A percentile compares a stretch with the other conserved stretches of the same genome.
phyloP scores from a whole-genome alignment of 1,284 basidiomycete genomes.

The Ganoderma lucidum region DNA sequence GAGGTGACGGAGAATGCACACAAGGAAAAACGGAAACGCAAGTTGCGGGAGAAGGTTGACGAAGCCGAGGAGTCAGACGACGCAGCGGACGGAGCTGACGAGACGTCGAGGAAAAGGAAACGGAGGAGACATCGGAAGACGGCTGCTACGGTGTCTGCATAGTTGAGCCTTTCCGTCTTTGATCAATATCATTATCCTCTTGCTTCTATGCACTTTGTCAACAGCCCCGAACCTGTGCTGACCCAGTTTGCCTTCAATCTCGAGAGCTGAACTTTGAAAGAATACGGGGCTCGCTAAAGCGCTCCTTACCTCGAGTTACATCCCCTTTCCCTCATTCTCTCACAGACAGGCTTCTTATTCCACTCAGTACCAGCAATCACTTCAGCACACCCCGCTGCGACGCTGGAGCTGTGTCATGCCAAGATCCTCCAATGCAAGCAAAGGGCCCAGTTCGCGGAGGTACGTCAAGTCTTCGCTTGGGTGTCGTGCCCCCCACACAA shows the following conservation, averaged over 20 bases:
- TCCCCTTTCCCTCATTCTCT: too few relatives aligned
- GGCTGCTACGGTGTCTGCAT: conserved; percentile 18
- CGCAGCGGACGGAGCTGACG: conserved; percentile 11
- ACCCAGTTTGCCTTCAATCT: neutral
- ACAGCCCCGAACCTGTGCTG: neutral
- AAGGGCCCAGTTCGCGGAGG: too few relatives aligned
- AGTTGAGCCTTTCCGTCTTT: conserved; percentile 11
- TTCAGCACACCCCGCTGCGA: too few relatives aligned
- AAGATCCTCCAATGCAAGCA: neutral
- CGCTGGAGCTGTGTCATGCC: too few relatives aligned
- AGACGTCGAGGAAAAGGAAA: conserved; percentile 27
- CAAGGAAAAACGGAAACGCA: conserved; percentile 20
- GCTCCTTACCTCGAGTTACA: neutral
- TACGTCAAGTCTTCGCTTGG: too few relatives aligned
- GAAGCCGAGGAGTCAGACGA: neutral
- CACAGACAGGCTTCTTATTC: too few relatives aligned
- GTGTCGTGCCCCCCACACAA: too few relatives aligned
- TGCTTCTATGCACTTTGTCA: neutral
- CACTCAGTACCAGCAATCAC: too few relatives aligned
- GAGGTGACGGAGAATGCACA: conserved; percentile 12
- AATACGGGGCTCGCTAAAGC: neutral
- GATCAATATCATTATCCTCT: conserved; percentile 1
- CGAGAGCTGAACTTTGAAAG: neutral
- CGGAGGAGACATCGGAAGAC: conserved; percentile 29
- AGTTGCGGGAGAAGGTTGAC: conserved; percentile 15